A percentile compares a stretch with the other conserved stretches of the same genome.
Evolutionary conservation across 805 yeast species (phyloP).

Genomic region (Candida pini): DNA sequence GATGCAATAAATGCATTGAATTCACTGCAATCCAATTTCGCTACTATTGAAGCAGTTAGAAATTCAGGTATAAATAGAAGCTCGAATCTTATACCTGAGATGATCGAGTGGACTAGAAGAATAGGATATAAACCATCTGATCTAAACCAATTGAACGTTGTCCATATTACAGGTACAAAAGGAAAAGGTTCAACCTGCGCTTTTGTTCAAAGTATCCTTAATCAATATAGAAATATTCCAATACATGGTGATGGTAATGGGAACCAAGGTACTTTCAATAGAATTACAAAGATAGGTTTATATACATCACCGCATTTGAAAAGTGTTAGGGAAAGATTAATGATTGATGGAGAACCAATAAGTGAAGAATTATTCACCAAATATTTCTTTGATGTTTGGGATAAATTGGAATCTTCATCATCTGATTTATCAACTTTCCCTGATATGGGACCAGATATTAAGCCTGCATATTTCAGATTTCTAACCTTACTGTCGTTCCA

Average conservation of each 20-base stretch:
- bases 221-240: conserved; percentile 42
- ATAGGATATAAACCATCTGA: conserved; percentile 63
- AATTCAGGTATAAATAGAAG: conserved; percentile 59
- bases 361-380: conserved; percentile 73
- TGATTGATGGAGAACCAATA: conserved; percentile 82
- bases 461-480: conserved; percentile 91
- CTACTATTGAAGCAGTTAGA: conserved; percentile 78
- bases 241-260: conserved; percentile 5
- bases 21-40: conserved; percentile 84
- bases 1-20: conserved; percentile 87
- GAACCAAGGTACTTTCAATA: conserved; percentile 8
- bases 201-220: conserved; percentile 74
- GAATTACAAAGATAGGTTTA: conserved; percentile 69
- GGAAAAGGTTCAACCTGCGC: conserved; percentile 99
- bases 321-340: conserved; percentile 85
- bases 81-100: conserved; percentile 73
- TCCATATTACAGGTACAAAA: conserved; percentile 96
- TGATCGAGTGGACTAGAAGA: conserved; percentile 73
- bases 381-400: conserved; percentile 95
- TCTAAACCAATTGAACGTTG: conserved; percentile 66
- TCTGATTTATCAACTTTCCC: conserved; percentile 62
- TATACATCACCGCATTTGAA: conserved; percentile 95
- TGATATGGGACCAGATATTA: conserved; percentile 62
- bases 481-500: conserved; percentile 88
- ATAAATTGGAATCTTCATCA: conserved; percentile 46